Evolutionary conservation across 768 basidiomycete genomes (phyloP), one percentile per base, ranked within the genome.

Genomic region (Russula compacta): DNA sequence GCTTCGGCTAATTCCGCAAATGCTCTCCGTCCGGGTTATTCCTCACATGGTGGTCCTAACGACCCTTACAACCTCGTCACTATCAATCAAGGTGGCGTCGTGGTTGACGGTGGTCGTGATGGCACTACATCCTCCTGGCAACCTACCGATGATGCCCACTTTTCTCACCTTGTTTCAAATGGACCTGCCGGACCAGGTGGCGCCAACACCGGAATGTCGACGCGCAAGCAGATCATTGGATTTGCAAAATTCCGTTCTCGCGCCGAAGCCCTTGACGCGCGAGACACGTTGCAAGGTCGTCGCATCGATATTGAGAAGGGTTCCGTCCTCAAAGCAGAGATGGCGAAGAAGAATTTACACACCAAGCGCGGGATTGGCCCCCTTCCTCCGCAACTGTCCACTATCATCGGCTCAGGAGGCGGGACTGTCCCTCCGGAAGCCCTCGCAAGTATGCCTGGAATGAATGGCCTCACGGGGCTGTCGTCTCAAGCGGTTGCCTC

Each of bases 301-400:
- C 81, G 92, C 58, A 90, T 98, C 39, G 97, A 98, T 68, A 83
- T 89, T 36, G 90, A 98, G 73, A 93, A 92, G 68, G 93, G 93
- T 14, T 85, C 91, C 0, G 87, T 94, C 2, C 73, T 99, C 42
- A 98, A 98, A 73, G 97, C 95, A 21, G 97, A 98, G 75, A 98
- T 99, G 95, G 97, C 97, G 19, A 98, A 98, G 83, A 99, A 99
- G 82, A 98, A 99, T 70, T 74, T 99, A 42, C 95, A 99, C 70
- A 95, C 94, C 19, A 97, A 95, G 76, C 79, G 92, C 42, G 89
- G 89, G 2, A 85, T 92, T 24, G 90, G 90, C n/a, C 67, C 69
- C 0, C 63, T 69, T 24, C 64, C 64, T 43, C 59, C 53, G 1
- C 66, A 66, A 44, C 53, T 66, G 0, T 66, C 65, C 1, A 54